Evolutionary conservation across 257 asterid genomes (phyloP), one percentile per base, ranked within the genome.

Genomic region (Verbascum thapsus): DNA sequence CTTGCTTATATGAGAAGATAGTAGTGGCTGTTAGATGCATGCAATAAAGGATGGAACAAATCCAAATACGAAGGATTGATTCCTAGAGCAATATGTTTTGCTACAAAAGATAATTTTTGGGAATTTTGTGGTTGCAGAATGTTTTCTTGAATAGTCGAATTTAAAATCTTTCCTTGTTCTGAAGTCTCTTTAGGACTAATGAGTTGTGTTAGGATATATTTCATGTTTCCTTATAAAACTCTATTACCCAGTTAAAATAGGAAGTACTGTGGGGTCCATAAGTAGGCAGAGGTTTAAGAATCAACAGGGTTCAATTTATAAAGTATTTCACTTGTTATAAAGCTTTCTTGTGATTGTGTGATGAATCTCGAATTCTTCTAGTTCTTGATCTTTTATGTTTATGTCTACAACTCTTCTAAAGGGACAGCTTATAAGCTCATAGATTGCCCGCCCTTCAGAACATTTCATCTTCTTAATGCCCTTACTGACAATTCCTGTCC

Each of bases 1-100:
- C 16, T 15, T 5, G 16, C 22, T 16, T 55, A 53, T 20, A 15
- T 22, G 34, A 22, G 16, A 70, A 45, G 48, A 37, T 62, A 44
- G 19, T 38, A 8, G 38, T 15, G 44, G 52, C 40, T 44, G 43
- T 61, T 68, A 16, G 20, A 13, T 54, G 58, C 34, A 47, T 13
- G 32, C 18, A 23, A 20, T 61, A 22, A 45, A 54, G 13, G 48
- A 61, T 61, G 2, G 20, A 41, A 44, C 30, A 42, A 43, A 43
- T 17, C 40, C 6, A 11, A 66, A 42, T 53, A 53, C 1, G 42
- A 56, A 10, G 32, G 32, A 26, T 26, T 26, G 32, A 5, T 26
- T 26, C 5, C 32, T 1, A 26, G 32, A 26, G 32, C 5, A 26
- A 26, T 26, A 26, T 26, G 5, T 1, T 5, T n/a, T 26, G 3